Evolutionary conservation across 148 eudicot genomes (phyloP).

Genomic region (Simmondsia chinensis): DNA sequence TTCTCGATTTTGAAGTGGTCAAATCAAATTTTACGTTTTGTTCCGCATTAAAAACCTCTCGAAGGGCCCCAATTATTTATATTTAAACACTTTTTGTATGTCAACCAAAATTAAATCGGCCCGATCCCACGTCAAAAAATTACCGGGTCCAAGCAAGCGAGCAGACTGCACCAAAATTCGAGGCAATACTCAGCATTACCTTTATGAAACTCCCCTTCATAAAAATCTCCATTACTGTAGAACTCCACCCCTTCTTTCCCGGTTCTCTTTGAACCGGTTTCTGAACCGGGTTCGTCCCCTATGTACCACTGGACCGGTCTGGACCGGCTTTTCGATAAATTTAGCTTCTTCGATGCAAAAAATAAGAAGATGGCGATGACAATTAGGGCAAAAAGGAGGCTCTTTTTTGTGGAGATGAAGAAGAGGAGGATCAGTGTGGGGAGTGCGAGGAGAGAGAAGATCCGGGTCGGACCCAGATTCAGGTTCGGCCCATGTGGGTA

Average conservation of each 20-base stretch:
- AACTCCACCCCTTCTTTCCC: slow-evolving; percentile 59
- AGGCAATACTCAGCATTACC: too few species aligned
- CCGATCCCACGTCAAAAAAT: too few species aligned
- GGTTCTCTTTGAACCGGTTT: background rate
- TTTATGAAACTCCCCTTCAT: slow-evolving; percentile 83
- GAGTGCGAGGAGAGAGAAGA: slow-evolving; percentile 16
- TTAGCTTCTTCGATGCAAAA: slow-evolving; percentile 38
- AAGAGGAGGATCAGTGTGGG: slow-evolving; percentile 26
- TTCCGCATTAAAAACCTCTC: too few species aligned
- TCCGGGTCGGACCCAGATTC: slow-evolving; percentile 12
- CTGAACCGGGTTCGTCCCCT: slow-evolving; percentile 21
- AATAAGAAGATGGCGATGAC: slow-evolving; percentile 47
- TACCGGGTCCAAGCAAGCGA: too few species aligned
- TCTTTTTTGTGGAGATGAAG: slow-evolving; percentile 49
- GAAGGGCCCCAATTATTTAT: too few species aligned
- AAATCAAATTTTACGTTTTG: too few species aligned
- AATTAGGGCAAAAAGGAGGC: slow-evolving; percentile 37
- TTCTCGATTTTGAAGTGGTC: too few species aligned
- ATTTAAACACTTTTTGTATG: too few species aligned
- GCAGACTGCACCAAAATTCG: too few species aligned
- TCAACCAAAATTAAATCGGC: too few species aligned
- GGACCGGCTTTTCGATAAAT: slow-evolving; percentile 10
- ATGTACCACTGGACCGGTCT: slow-evolving; percentile 75
- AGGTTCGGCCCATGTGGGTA: slow-evolving; percentile 16
- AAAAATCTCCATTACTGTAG: slow-evolving; percentile 74